Percentiles rank a stretch among this genome's conserved stretches.
These are phyloP conservation scores for Fusarium bulbicola DNA, from an alignment of 2,329 filamentous ascomycete species.

Conservation along the genomic window DNA sequence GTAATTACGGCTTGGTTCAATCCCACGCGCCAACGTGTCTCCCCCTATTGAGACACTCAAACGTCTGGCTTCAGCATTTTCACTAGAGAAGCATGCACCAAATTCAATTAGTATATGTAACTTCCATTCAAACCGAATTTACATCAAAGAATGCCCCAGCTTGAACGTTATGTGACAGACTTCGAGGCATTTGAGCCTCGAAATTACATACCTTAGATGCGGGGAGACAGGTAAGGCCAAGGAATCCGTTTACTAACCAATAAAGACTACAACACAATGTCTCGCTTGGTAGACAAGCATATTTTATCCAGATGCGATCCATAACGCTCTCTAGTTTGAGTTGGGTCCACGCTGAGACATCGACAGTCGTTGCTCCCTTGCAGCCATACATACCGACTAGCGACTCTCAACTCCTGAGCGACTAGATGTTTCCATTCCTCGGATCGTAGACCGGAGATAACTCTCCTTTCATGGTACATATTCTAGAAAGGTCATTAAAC, in stretches of 20 bases:
- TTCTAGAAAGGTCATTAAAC: rapidly evolving
- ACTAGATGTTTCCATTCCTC: neutral
- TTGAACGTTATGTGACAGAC: rapidly evolving
- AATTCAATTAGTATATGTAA: rapidly evolving
- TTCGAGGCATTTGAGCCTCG: neutral
- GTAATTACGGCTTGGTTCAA: neutral
- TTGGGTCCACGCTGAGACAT: neutral
- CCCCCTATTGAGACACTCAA: neutral
- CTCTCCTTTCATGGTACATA: no score
- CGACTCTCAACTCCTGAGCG: neutral
- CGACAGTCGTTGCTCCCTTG: neutral
- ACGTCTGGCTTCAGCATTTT: neutral
- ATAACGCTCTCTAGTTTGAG: neutral
- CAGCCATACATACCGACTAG: neutral
- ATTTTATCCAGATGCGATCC: neutral
- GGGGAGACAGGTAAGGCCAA: rapidly evolving
- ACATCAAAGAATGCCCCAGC: rapidly evolving
- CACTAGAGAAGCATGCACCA: rapidly evolving
- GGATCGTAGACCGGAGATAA: neutral
- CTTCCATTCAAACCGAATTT: rapidly evolving
- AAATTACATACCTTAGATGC: no score
- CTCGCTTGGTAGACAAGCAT: neutral
- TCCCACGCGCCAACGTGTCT: no score
- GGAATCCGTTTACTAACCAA: neutral
- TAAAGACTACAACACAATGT: neutral